Percentiles rank a stretch among this genome's conserved stretches.
These are phyloP conservation scores for Botrytis medusae DNA, from an alignment of 2,329 filamentous ascomycete genomes.

Conservation along the genomic window DNA sequence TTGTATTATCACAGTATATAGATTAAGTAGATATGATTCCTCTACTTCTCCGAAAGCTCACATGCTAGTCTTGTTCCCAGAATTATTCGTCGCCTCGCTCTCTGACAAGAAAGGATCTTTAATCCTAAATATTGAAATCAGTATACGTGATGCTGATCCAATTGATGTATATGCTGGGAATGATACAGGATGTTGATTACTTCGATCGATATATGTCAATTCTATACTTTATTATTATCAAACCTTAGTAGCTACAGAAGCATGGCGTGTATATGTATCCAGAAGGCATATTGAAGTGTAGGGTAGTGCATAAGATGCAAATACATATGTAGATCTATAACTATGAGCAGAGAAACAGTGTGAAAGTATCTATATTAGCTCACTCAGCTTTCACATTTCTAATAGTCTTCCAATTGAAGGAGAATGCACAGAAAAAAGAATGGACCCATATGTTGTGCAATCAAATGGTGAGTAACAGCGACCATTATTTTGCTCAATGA, in stretches of 20 bases:
- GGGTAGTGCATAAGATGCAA: too few species aligned
- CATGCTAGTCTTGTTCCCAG: background rate
- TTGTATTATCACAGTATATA: background rate
- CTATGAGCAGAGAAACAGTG: background rate
- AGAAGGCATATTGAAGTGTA: too few species aligned
- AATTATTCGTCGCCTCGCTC: background rate
- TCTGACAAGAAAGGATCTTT: background rate
- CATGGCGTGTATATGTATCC: background rate
- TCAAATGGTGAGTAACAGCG: background rate
- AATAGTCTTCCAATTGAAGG: background rate
- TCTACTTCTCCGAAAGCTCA: background rate
- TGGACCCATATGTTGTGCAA: too few species aligned
- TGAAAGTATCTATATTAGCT: background rate
- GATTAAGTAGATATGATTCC: background rate
- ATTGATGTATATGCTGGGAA: background rate
- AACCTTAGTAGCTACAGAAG: background rate
- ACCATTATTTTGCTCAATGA: background rate
- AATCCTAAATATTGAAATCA: background rate
- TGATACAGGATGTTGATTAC: accelerated
- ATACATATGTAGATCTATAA: background rate
- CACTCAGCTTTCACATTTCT: background rate
- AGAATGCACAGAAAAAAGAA: background rate
- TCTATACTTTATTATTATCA: background rate
- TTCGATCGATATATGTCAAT: background rate
- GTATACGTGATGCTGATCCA: background rate